Conservation (phyloP, 495 filamentous ascomycete species). For the Aspergillus coremiiformis region DNA sequence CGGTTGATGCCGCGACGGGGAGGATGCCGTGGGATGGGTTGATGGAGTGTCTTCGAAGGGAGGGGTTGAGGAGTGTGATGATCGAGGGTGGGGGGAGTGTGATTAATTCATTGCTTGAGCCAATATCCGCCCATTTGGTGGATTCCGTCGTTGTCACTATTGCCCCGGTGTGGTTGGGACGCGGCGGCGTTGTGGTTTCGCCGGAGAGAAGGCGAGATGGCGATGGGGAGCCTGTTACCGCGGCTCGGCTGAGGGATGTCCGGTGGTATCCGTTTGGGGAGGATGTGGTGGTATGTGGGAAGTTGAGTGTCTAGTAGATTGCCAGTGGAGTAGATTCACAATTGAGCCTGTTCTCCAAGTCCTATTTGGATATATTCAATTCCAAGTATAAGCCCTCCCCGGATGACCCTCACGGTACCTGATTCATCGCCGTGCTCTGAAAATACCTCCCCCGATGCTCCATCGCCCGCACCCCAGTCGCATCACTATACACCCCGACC, state of each 20-base stretch:
- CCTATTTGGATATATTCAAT: too few relatives aligned
- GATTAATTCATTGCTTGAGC: constrained; percentile 67
- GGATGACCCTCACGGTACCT: constrained; percentile 22
- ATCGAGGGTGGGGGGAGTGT: constrained; percentile 76
- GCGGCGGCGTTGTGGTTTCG: constrained; percentile 67
- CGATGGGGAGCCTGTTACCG: constrained; percentile 40
- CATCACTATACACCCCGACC: constrained; percentile 44
- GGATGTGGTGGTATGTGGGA: constrained; percentile 73
- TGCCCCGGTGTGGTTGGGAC: constrained; percentile 76
- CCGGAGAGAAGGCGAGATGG: constrained; percentile 43
- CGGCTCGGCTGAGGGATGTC: constrained; percentile 54
- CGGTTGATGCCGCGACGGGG: constrained; percentile 11
- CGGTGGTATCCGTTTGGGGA: constrained; percentile 67
- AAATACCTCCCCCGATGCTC: constrained; percentile 45
- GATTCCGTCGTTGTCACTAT: constrained; percentile 76
- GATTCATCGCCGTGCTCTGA: constrained; percentile 36
- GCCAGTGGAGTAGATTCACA: background rate
- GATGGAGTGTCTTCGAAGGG: constrained; percentile 40
- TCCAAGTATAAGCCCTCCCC: background rate
- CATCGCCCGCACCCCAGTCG: constrained; percentile 40
- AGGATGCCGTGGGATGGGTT: constrained; percentile 50
- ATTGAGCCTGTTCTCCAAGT: too few relatives aligned
- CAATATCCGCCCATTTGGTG: constrained; percentile 46
- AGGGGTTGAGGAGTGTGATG: constrained; percentile 72
- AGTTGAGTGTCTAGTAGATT: constrained; percentile 17